Conservation (phyloP, 768 basidiomycete species). For the Pleurotus ostreatus region DNA sequence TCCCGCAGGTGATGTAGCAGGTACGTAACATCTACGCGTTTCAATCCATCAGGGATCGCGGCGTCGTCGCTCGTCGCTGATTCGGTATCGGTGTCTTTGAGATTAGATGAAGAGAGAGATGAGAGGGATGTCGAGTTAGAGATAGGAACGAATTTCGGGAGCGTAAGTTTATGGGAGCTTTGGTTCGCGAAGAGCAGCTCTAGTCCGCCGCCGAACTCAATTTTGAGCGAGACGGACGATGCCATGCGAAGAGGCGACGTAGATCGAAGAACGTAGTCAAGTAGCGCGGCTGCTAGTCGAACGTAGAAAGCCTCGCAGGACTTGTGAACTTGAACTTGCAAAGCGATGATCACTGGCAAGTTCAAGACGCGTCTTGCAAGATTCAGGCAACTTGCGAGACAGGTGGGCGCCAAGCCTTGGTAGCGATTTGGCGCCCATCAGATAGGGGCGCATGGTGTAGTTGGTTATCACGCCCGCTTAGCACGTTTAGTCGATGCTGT, state of each 20-base stretch:
- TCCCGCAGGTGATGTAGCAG: conserved; percentile 77
- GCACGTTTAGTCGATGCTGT: conserved; percentile 8
- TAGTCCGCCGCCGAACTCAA: conserved; percentile 83
- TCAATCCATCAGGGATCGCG: conserved; percentile 20
- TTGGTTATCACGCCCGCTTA: conserved; percentile 30
- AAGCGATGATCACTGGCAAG: too few species aligned
- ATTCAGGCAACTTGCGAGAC: too few species aligned
- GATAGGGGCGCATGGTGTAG: conserved; percentile 25
- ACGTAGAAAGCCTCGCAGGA: too few species aligned
- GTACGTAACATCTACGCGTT: conserved; percentile 62
- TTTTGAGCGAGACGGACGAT: conserved; percentile 39
- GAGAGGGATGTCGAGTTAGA: conserved; percentile 26
- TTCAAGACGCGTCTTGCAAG: too few species aligned
- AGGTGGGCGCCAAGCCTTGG: too few species aligned
- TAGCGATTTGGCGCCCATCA: too few species aligned
- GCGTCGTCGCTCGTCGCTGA: background rate
- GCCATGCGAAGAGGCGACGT: background rate
- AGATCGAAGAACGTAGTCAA: too few species aligned
- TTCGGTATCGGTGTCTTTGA: background rate
- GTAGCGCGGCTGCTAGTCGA: too few species aligned
- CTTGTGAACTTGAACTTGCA: too few species aligned
- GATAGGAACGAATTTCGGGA: conserved; percentile 44
- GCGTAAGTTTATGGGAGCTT: conserved; percentile 49
- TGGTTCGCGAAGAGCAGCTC: conserved; percentile 79
- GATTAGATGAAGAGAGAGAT: conserved; percentile 2